Conservation (phyloP, 805 yeast genomes). For the Yamadazyma phyllophila region DNA sequence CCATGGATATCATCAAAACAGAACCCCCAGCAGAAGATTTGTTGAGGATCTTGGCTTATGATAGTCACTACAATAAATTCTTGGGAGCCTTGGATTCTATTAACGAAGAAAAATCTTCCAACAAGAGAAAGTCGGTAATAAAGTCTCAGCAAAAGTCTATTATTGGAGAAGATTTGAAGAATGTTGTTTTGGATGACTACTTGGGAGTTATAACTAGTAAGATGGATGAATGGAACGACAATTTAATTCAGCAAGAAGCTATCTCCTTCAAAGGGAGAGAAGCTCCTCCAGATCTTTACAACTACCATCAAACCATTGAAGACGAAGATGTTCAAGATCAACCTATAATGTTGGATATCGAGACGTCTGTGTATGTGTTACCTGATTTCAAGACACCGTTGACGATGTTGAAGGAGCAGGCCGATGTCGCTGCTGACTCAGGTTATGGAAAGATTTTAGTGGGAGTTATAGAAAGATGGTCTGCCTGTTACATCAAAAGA, state of each 20-base stretch:
- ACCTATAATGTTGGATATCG: conserved; percentile 28
- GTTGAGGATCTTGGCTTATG: conserved; percentile 72
- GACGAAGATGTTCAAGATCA: conserved; percentile 39
- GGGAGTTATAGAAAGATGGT: conserved; percentile 75
- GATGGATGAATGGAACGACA: conserved; percentile 82
- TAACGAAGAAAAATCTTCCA: conserved; percentile 12
- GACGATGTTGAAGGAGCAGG: conserved; percentile 84
- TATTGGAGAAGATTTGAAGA: conserved; percentile 71
- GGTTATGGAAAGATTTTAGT: conserved; percentile 76
- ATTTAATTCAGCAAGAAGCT: conserved; percentile 64
- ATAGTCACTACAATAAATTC: conserved; percentile 55
- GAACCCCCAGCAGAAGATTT: conserved; percentile 82
- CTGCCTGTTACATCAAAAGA: conserved; percentile 55
- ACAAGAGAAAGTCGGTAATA: conserved; percentile 17
- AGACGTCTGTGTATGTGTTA: conserved; percentile 53
- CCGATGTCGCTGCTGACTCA: conserved; percentile 82
- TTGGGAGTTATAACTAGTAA: conserved; percentile 65
- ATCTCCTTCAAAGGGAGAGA: conserved; percentile 60
- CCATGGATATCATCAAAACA: conserved; percentile 59
- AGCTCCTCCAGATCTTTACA: conserved; percentile 71
- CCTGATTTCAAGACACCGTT: conserved; percentile 79
- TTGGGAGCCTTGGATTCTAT: conserved; percentile 24
- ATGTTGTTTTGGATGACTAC: conserved; percentile 73
- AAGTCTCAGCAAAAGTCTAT: conserved; percentile 48
- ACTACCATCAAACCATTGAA: conserved; percentile 47